A percentile compares a stretch with the other conserved stretches of the same genome.
These are phyloP conservation scores for Fusarium chlamydosporum DNA, from an alignment of 2,329 filamentous ascomycete species.

Conservation along the genomic window DNA sequence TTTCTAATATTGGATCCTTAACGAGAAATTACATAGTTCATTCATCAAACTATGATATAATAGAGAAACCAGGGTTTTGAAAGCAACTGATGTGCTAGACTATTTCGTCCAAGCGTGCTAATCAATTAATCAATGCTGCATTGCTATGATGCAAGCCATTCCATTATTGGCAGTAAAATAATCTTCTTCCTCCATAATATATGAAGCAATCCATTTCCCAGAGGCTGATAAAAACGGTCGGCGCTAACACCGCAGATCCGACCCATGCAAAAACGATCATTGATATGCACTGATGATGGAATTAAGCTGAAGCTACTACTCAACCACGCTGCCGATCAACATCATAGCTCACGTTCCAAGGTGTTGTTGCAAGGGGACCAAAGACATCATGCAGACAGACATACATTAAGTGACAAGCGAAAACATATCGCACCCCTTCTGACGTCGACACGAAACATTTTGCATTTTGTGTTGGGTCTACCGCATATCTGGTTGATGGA, in stretches of 20 bases:
- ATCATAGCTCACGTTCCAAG: slow-evolving; percentile 14
- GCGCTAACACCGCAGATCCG: slow-evolving; percentile 23
- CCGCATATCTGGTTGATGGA: neutral
- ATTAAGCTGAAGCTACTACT: slow-evolving; percentile 30
- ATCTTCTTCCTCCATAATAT: neutral
- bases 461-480: slow-evolving; percentile 18
- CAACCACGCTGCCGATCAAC: slow-evolving; percentile 24
- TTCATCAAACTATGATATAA: slow-evolving; percentile 42
- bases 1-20: too few species aligned
- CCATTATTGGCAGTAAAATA: neutral
- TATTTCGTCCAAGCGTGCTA: neutral
- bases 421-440: slow-evolving; percentile 21
- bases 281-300: slow-evolving; percentile 39
- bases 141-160: slow-evolving; percentile 5
- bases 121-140: neutral
- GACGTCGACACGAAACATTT: slow-evolving; percentile 18
- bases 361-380: slow-evolving; percentile 7
- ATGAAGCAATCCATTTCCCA: neutral
- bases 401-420: neutral
- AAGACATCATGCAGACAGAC: slow-evolving; percentile 13
- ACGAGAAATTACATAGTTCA: neutral
- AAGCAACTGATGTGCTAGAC: slow-evolving; percentile 1
- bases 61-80: slow-evolving; percentile 5
- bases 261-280: slow-evolving; percentile 19
- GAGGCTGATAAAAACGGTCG: slow-evolving; percentile 29